Base-by-base conservation (phyloP, 164 flowering plant species). In the Nymphaea colorata region DNA sequence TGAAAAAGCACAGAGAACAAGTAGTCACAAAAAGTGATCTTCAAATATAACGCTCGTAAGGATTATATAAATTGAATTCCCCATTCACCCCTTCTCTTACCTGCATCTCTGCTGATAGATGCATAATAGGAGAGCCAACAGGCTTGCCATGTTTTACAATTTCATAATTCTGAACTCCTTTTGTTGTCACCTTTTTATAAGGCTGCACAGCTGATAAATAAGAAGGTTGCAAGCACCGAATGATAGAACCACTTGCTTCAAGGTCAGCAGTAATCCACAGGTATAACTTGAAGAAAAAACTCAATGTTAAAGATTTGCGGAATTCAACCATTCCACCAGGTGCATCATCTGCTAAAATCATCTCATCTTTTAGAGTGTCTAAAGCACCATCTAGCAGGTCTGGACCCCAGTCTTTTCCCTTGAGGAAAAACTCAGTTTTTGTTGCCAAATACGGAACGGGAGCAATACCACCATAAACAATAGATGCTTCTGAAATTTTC, bases 251-350 rank as follows among this genome's bases (percentile, higher is more conserved):
- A 51, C 71, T 72, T 41, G 78, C 81, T 61, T 82, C 84, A 80
- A 90, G 76, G 65, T 90, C 86, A 71, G 79, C 81, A 67, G 85
- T 87, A 66, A 91, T 90, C 96, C 95, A 90, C 61, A 91, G 63
- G 77, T 79, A 90, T 74, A 90, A 94, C 71, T 94, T 94, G 74
- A 94, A 94, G 80, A 91, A 90, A 79, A 94, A 94, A 71, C 99
- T 88, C 17, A 82, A 74, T 2, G 83, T 88, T 60, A 95, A 78
- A n/a, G 99, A 95, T 68, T 71, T 87, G 25, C 98, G 88, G 64
- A 95, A 95, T 77, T 95, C 99, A 61, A 92, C 93, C 99, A 95
- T 95, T 60, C 98, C 99, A 65, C 99, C 99, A 1, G 98, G 99
- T 51, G 98, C 96, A 79, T 86, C 76, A 67, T 92, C 94, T 69